Base-by-base conservation (phyloP, 2,329 filamentous ascomycete genomes). In the Annulohypoxylon truncatum region DNA sequence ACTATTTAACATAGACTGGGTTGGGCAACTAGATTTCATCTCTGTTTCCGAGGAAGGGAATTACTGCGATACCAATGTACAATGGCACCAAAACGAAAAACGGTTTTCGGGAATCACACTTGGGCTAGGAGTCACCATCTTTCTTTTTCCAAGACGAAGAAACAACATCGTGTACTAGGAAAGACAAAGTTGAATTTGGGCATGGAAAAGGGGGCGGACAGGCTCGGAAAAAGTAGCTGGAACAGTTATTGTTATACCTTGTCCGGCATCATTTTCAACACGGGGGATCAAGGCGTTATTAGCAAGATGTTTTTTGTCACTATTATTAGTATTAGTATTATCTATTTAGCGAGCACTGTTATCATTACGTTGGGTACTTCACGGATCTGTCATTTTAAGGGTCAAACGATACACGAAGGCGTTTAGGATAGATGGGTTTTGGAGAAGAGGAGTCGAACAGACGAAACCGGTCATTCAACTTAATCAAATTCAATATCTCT, bases 31-130 rank as follows among this genome's bases (percentile, higher is more conserved):
- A 70, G 67, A 70, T 53, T 55, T 60, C 46, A 58, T 64, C 31
- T 61, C 48, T 61, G 10, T 66, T 61, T 59, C 61, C 44, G 24
- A 48, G 50, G 61, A 65, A 44, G 56, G 62, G 44, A 51, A 48
- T 29, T 61, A 38, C 59, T 60, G 42, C 64, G 70, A 70, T 72
- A 72, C 69, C 68, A 68, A 67, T 72, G 70, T 71, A 72, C 57
- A 69, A 66, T 48, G 68, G 59, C 42, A 46, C 44, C 50, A 60
- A 56, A 56, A 54, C 26, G 64, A 15, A 48, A 56, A 66, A 59
- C 22, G 55, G 53, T 48, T 58, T 59, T 61, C 50, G 56, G 67
- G 56, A 57, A 54, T 51, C 40, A 57, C 44, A 63, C 48, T 28
- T 58, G 64, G 60, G 51, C 53, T 35, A 47, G 54, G 54, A 58